These are phyloP conservation scores for Arthrobotrys conoides DNA, from an alignment of 2,329 filamentous ascomycete species.

Conservation along the genomic window DNA sequence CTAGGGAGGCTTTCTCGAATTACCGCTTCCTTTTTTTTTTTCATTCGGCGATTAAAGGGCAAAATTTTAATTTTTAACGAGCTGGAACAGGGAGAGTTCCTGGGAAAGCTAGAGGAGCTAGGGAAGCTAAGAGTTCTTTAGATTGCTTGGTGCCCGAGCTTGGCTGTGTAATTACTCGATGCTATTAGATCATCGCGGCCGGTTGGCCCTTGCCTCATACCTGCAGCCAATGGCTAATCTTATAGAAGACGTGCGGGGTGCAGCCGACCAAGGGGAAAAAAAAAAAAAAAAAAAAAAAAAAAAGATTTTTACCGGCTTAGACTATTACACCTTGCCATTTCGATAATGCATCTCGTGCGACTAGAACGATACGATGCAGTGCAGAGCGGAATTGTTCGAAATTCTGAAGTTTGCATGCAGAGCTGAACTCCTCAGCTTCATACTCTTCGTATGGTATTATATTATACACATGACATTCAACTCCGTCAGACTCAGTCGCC, in stretches of 20 bases:
- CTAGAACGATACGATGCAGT: not conserved
- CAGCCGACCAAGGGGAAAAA: constrained; percentile 1
- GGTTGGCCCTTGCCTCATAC: constrained; percentile 28
- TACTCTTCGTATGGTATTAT: not conserved
- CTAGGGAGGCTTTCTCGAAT: constrained; percentile 16
- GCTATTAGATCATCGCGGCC: constrained; percentile 49
- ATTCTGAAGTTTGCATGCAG: not conserved
- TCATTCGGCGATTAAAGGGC: constrained; percentile 49
- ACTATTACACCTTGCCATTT: not conserved
- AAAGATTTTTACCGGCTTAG: constrained; percentile 10
- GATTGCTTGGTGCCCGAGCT: constrained; percentile 47
- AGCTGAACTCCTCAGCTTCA: constrained; percentile 14
- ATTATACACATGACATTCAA: not conserved
- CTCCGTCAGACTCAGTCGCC: not conserved
- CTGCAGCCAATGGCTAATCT: constrained; percentile 19
- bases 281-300: too few species aligned
- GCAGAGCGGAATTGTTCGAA: not conserved
- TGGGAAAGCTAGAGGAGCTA: constrained; percentile 13
- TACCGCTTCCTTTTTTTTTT: constrained; percentile 18
- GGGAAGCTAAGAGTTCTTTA: constrained; percentile 31
- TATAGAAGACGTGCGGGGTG: constrained; percentile 16
- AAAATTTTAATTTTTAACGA: constrained; percentile 18
- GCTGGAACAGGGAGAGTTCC: constrained; percentile 42
- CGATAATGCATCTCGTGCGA: constrained; percentile 2
- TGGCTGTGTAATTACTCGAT: constrained; percentile 53